Conservation (phyloP, 2,329 filamentous ascomycete genomes). For the Diaporthe vexans region DNA sequence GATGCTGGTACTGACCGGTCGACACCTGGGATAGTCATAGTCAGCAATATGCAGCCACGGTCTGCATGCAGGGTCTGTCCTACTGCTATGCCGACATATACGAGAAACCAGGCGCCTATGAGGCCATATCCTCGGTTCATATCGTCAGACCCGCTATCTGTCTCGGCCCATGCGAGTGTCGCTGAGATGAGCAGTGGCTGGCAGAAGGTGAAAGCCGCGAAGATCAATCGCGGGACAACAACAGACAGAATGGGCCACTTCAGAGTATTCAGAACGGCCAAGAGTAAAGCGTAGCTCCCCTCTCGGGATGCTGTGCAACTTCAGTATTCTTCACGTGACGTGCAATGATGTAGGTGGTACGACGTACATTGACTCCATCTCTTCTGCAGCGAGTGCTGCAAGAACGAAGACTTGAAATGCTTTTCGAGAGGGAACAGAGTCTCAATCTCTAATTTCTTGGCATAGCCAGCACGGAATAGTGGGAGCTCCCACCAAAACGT, state of each 20-base stretch:
- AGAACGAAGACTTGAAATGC: neutral
- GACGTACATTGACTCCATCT: slow-evolving; percentile 6
- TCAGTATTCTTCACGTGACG: neutral
- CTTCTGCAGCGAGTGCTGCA: neutral
- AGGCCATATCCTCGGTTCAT: slow-evolving; percentile 52
- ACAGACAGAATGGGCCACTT: slow-evolving; percentile 46
- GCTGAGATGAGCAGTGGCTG: slow-evolving; percentile 59
- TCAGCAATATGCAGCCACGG: neutral
- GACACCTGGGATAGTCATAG: slow-evolving; percentile 42
- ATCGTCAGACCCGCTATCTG: slow-evolving; percentile 45
- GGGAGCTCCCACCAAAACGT: slow-evolving; percentile 47
- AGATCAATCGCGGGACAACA: slow-evolving; percentile 54
- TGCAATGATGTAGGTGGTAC: neutral
- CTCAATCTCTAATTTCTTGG: slow-evolving; percentile 44
- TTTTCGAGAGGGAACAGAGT: slow-evolving; percentile 15
- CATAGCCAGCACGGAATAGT: slow-evolving; percentile 44
- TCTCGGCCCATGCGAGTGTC: slow-evolving; percentile 51
- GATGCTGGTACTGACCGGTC: slow-evolving; percentile 52
- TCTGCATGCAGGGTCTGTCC: slow-evolving; percentile 29
- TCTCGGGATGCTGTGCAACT: neutral
- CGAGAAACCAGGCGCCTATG: slow-evolving; percentile 56
- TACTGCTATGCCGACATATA: slow-evolving; percentile 60
- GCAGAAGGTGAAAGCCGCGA: slow-evolving; percentile 58
- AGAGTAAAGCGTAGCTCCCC: neutral
- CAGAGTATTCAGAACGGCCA: neutral